Percentiles rank a stretch among this genome's conserved stretches.
Conservation (phyloP, 2,329 filamentous ascomycete genomes). For the Verticillium dahliae region DNA sequence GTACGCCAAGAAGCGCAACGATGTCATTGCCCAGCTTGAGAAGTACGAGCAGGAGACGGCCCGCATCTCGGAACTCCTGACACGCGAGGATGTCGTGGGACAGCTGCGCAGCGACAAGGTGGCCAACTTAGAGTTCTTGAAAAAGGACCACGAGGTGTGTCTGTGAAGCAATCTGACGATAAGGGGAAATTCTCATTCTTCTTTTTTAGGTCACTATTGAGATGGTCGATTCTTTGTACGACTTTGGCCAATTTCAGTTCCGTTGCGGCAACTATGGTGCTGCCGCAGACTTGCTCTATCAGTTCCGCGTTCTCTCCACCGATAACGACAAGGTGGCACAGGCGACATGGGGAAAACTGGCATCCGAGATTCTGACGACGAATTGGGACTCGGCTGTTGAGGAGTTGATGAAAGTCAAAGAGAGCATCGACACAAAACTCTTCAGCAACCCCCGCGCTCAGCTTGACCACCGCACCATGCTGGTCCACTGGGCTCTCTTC, state of each 20-base stretch:
- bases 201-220: slow-evolving; percentile 67
- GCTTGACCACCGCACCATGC: slow-evolving; percentile 92
- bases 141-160: slow-evolving; percentile 86
- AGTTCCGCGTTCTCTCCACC: slow-evolving; percentile 95
- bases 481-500: slow-evolving; percentile 98
- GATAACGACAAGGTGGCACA: slow-evolving; percentile 96
- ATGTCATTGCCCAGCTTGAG: slow-evolving; percentile 76
- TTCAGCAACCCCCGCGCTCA: slow-evolving; percentile 96
- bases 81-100: slow-evolving; percentile 81
- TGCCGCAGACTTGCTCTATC: slow-evolving; percentile 89
- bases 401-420: slow-evolving; percentile 84
- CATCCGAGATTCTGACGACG: slow-evolving; percentile 87
- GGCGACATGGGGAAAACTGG: slow-evolving; percentile 96
- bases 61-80: slow-evolving; percentile 82
- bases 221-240: slow-evolving; percentile 93
- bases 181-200: slow-evolving; percentile 7
- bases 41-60: slow-evolving; percentile 80
- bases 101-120: slow-evolving; percentile 95
- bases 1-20: slow-evolving; percentile 82
- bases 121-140: slow-evolving; percentile 95
- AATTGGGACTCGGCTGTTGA: slow-evolving; percentile 95
- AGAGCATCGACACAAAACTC: slow-evolving; percentile 86
- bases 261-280: slow-evolving; percentile 90
- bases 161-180: neutral
- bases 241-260: slow-evolving; percentile 96